These are phyloP conservation scores for Linum lewisii DNA, from an alignment of 345 rosid genomes.

Conservation along the genomic window DNA sequence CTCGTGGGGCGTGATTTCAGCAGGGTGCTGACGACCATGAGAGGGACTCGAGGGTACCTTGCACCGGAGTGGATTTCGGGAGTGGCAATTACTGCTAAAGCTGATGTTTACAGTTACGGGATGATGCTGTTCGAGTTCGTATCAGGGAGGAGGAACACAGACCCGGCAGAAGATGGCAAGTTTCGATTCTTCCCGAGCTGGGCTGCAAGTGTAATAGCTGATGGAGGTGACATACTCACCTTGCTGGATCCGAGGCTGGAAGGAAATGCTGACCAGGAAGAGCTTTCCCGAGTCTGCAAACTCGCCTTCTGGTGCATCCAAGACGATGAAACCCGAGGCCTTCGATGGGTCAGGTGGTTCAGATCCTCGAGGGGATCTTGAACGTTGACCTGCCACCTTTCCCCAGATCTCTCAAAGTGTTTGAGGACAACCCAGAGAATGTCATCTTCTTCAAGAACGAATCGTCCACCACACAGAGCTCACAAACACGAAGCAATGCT, in stretches of 20 bases:
- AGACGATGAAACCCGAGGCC: slow-evolving; percentile 69
- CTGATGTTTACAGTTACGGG: slow-evolving; percentile 84
- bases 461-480: slow-evolving; percentile 27
- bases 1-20: slow-evolving; percentile 76
- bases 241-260: slow-evolving; percentile 47
- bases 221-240: slow-evolving; percentile 37
- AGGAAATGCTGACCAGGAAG: slow-evolving; percentile 37
- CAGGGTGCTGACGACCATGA: slow-evolving; percentile 68
- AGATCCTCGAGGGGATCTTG: slow-evolving; percentile 63
- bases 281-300: slow-evolving; percentile 50
- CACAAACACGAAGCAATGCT: slow-evolving; percentile 20
- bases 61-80: slow-evolving; percentile 94
- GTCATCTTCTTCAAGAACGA: slow-evolving; percentile 36
- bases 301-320: slow-evolving; percentile 87
- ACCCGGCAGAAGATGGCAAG: slow-evolving; percentile 38
- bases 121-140: slow-evolving; percentile 80
- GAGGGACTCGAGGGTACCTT: slow-evolving; percentile 87
- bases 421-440: slow-evolving; percentile 23
- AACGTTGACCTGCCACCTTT: slow-evolving; percentile 47
- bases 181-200: slow-evolving; percentile 49
- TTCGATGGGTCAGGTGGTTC: slow-evolving; percentile 78
- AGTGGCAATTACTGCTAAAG: slow-evolving; percentile 67
- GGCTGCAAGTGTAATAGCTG: slow-evolving; percentile 38
- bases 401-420: slow-evolving; percentile 52
- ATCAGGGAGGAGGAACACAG: slow-evolving; percentile 68